Conservation (phyloP, 2,329 filamentous ascomycete genomes). For the Paraconiothyrium brasiliense region DNA sequence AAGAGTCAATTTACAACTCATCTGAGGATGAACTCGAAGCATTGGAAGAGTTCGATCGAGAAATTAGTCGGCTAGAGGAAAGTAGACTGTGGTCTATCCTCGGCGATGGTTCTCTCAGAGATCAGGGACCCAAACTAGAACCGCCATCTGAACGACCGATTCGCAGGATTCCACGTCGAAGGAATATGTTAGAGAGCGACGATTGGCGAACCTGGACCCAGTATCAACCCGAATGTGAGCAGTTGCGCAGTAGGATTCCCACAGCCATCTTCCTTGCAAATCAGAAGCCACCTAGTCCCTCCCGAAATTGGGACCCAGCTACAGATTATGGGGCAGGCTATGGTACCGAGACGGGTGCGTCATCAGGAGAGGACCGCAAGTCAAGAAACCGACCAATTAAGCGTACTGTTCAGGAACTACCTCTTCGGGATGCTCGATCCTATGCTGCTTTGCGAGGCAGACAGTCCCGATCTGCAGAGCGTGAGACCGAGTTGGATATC, state of each 20-base stretch:
- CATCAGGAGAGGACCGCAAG: conserved; percentile 10
- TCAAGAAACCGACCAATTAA: background rate
- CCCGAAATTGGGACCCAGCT: background rate
- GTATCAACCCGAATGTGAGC: conserved; percentile 63
- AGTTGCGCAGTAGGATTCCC: conserved; percentile 28
- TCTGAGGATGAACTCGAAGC: conserved; percentile 20
- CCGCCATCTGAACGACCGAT: conserved; percentile 35
- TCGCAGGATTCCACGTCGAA: conserved; percentile 28
- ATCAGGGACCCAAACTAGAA: conserved; percentile 27
- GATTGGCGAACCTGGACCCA: conserved; percentile 60
- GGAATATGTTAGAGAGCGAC: conserved; percentile 46
- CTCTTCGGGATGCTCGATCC: conserved; percentile 20
- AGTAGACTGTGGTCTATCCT: conserved; percentile 56
- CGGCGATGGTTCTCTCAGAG: conserved; percentile 37
- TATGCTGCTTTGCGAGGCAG: conserved; percentile 21
- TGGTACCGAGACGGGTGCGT: conserved; percentile 6
- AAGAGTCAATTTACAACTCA: background rate
- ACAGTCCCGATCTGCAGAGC: background rate
- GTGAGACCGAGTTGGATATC: background rate
- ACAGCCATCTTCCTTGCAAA: conserved; percentile 30
- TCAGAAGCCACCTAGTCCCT: conserved; percentile 21
- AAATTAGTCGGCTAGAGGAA: conserved; percentile 57
- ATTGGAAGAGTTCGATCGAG: conserved; percentile 57
- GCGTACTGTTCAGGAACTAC: conserved; percentile 15
- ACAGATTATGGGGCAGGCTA: conserved; percentile 10